Base-by-base conservation (phyloP, 768 basidiomycete species). In the Serendipita sp. region DNA sequence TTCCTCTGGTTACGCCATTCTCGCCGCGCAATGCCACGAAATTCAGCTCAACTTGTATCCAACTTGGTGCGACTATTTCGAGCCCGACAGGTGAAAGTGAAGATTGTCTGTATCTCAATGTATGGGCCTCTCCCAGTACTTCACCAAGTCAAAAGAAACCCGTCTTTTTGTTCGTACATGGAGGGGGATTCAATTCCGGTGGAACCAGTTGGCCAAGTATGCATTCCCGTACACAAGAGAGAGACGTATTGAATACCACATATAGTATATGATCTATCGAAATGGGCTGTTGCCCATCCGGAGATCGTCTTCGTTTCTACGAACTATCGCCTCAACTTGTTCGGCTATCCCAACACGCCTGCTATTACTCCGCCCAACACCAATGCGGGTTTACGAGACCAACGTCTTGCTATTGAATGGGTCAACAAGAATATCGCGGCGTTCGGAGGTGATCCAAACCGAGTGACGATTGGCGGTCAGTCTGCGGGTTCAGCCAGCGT, bases 401-500 rank as follows among this genome's bases (percentile, higher is more conserved):
- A 34, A 13, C 60, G 60, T 11, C 33, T 41, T 3, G 60, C 60
- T 11, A 41, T 61, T 3, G 60, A 61, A 41, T 61, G 60, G 60
- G 34, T 42, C 13, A 7, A 22, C 33, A 41, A 31, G 24, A 61
- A 61, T 24, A 61, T 61, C 24, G 38, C 30, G 17, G 60, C 60
- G 3, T 61, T 61, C 38, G 60, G 60, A 3, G 60, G 60, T 13
- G 60, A 61, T 20, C 61, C 60, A 3, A 3, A 17, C 42, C 33
- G 31, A 22, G n/a, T 61, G 28, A 22, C 26, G 1, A 16, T 41
- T 30, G 66, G 67, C 61, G 68, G 68, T 69, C 71, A 74, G 60
- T 73, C 74, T 3, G 66, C 73, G 3, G 78, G 76, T 31, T 77
- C 72, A 42, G 79, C 80, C 42, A 42, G 42, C 42, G 42, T 42